Evolutionary conservation across 176 grass and related monocot species (phyloP).

Genomic region (Cenchrus purpureus): DNA sequence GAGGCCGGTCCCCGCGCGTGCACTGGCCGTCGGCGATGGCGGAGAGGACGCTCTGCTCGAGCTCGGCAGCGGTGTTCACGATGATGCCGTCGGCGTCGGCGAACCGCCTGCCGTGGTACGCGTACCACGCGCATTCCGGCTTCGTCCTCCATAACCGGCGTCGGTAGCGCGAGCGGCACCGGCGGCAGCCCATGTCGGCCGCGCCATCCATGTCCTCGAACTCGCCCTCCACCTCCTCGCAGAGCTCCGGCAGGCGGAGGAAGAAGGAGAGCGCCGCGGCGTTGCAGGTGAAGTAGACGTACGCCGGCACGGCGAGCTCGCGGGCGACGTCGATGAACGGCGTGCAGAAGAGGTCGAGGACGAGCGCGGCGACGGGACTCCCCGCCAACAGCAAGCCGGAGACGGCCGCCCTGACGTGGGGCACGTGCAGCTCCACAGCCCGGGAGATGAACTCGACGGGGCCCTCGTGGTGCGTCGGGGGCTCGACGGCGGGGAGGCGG

Average conservation of each 20-base stretch:
- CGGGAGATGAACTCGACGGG: conserved; percentile 32
- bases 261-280: conserved; percentile 10
- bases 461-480: background rate
- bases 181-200: conserved; percentile 3
- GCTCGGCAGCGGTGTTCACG: conserved; percentile 35
- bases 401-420: conserved; percentile 16
- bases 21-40: background rate
- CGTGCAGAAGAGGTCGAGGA: conserved; percentile 28
- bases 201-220: background rate
- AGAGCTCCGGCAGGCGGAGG: conserved; percentile 1
- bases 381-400: background rate
- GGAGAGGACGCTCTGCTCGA: background rate
- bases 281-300: conserved; percentile 24
- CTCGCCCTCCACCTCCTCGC: background rate
- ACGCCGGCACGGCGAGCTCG: background rate
- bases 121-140: background rate
- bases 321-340: background rate
- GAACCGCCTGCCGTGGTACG: background rate
- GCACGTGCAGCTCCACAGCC: background rate
- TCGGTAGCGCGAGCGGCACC: background rate
- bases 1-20: background rate
- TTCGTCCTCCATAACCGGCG: background rate
- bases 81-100: conserved; percentile 14
- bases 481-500: conserved; percentile 6
- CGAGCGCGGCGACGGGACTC: background rate